phyloP scores from a whole-genome alignment of 148 eudicot species.

The Silene conica region DNA sequence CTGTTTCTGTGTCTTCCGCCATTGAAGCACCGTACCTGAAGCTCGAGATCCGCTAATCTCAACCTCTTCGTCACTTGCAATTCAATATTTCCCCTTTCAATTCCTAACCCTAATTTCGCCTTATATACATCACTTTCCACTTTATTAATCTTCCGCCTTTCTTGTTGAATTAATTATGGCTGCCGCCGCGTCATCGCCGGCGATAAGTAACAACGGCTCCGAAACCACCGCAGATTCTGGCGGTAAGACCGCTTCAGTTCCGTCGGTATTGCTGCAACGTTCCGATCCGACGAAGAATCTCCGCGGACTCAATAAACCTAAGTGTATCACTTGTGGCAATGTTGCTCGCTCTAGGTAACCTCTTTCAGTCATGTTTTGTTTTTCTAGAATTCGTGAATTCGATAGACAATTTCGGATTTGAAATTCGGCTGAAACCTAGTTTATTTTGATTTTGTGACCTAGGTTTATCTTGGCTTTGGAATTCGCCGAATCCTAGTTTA shows the following conservation, averaged over 20 bases:
- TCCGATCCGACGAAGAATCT: constrained; percentile 33
- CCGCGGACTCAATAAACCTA: constrained; percentile 46
- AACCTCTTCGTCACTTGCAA: no score
- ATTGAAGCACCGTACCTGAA: neutral
- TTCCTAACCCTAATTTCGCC: neutral
- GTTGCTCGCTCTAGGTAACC: constrained; percentile 47
- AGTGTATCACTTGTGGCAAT: constrained; percentile 50
- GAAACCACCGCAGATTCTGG: neutral
- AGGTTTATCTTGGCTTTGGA: no score
- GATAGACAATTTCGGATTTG: no score
- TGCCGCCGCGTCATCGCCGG: neutral
- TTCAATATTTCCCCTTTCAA: neutral
- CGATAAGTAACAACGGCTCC: neutral
- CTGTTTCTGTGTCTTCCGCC: neutral
- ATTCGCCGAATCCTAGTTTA: no score
- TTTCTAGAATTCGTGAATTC: neutral
- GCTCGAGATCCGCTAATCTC: no score
- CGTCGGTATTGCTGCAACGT: constrained; percentile 21
- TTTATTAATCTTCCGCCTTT: neutral
- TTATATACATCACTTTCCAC: neutral
- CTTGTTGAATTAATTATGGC: neutral
- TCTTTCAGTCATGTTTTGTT: neutral
- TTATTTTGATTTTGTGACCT: no score
- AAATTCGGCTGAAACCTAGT: no score
- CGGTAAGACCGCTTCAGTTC: neutral